phyloP scores from a whole-genome alignment of 2,329 filamentous ascomycete species.

The Diaporthe sp. region DNA sequence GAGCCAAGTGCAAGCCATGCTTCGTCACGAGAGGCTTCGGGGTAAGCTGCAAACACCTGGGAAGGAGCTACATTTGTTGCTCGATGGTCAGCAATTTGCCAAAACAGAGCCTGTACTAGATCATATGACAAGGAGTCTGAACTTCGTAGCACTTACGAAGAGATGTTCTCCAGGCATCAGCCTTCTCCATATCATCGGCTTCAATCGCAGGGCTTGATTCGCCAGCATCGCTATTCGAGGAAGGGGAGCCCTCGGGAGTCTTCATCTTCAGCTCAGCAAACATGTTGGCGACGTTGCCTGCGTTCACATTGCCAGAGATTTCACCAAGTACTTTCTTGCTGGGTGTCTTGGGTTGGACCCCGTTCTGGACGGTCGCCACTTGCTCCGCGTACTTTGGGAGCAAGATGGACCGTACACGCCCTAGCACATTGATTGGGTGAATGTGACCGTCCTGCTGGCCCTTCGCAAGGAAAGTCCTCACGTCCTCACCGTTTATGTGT shows the following conservation, averaged over 20 bases:
- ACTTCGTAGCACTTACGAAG: background rate
- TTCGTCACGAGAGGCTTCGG: constrained; percentile 22
- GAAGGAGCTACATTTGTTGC: background rate
- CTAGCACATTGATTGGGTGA: constrained; percentile 20
- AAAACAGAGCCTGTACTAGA: background rate
- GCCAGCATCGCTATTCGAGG: background rate
- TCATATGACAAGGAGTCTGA: background rate
- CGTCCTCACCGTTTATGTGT: constrained; percentile 18
- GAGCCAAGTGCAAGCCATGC: constrained; percentile 19
- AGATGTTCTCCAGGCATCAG: constrained; percentile 17
- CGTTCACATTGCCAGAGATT: constrained; percentile 3
- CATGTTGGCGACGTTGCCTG: background rate
- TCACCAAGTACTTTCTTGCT: constrained; percentile 11
- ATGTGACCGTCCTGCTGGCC: constrained; percentile 23
- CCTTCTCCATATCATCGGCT: constrained; percentile 4
- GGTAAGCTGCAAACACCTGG: constrained; percentile 24
- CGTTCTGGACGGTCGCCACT: background rate
- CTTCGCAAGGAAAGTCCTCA: background rate
- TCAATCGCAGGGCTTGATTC: background rate
- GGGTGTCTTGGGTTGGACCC: background rate
- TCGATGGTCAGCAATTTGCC: background rate
- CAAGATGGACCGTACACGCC: background rate
- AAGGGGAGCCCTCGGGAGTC: constrained; percentile 2
- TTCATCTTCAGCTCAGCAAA: constrained; percentile 14
- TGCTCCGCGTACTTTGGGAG: background rate